Conservation (phyloP, 225 moss, liverwort and hornwort species). For the Polytrichum commune region DNA sequence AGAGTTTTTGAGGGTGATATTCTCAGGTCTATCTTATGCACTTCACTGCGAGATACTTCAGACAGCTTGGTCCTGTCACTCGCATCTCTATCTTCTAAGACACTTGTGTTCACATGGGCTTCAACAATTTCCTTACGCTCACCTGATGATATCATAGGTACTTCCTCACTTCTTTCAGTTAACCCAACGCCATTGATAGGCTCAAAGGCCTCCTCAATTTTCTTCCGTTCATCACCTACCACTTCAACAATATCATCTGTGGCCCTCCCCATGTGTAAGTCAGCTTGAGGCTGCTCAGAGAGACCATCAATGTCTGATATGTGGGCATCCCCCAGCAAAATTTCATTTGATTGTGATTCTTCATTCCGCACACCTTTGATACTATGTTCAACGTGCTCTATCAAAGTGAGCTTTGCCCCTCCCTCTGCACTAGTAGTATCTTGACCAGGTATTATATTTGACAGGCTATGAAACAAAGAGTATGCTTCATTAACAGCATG, state of each 20-base stretch:
- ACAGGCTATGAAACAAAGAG: constrained; percentile 14
- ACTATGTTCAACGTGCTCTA: constrained; percentile 15
- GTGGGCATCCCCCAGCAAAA: constrained; percentile 28
- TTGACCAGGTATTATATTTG: constrained; percentile 11
- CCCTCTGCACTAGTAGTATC: constrained; percentile 14
- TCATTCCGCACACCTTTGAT: constrained; percentile 22
- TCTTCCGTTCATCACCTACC: constrained; percentile 11
- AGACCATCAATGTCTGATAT: constrained; percentile 14
- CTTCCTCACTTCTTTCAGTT: constrained; percentile 6
- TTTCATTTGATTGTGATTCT: constrained; percentile 37
- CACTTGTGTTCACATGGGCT: not conserved
- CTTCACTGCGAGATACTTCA: constrained; percentile 22
- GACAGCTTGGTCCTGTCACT: constrained; percentile 24
- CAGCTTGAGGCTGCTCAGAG: constrained; percentile 23
- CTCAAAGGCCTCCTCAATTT: constrained; percentile 7
- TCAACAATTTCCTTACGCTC: constrained; percentile 1
- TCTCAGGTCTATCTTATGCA: constrained; percentile 25
- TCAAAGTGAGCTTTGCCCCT: constrained; percentile 9
- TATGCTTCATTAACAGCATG: constrained; percentile 37
- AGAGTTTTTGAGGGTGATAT: constrained; percentile 28
- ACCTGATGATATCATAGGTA: constrained; percentile 5
- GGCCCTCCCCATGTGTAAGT: constrained; percentile 13
- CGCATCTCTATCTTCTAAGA: constrained; percentile 14
- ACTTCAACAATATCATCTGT: constrained; percentile 25
- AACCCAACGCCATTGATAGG: constrained; percentile 1